Evolutionary conservation across 1,284 basidiomycete species (phyloP).

Genomic region (Cerioporus squamosus): DNA sequence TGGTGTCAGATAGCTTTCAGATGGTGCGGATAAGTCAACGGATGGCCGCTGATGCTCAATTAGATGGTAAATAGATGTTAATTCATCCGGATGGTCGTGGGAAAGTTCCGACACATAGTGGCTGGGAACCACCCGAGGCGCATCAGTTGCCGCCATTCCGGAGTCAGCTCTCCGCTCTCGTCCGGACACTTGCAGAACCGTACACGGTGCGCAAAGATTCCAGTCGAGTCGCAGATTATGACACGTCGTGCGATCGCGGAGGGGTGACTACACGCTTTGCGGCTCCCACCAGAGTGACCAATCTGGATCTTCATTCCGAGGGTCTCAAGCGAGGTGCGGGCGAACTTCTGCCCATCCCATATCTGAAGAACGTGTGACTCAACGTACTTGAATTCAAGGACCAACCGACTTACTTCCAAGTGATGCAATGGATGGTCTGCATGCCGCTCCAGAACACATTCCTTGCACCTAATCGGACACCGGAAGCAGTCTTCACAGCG

Average conservation of each 20-base stretch:
- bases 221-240: neutral
- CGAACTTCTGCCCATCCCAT: constrained; percentile 4
- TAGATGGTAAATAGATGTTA: too few relatives aligned
- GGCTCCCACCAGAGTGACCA: constrained; percentile 4
- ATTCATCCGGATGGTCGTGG: too few relatives aligned
- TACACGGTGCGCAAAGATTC: neutral
- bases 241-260: neutral
- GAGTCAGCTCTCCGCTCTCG: neutral
- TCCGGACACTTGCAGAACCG: constrained; percentile 4
- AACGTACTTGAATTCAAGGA: too few relatives aligned
- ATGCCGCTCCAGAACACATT: neutral
- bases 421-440: neutral
- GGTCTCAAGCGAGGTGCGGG: neutral
- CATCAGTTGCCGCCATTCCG: constrained; percentile 13
- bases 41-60: too few relatives aligned
- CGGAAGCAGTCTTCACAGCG: neutral
- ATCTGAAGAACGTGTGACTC: neutral
- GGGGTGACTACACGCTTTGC: neutral
- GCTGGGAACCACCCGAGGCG: constrained; percentile 20
- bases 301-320: constrained; percentile 13
- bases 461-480: neutral
- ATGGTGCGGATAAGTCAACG: too few relatives aligned
- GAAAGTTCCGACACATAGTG: neutral
- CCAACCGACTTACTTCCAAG: neutral
- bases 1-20: too few relatives aligned